These are phyloP conservation scores for Echites panduratus DNA, from an alignment of 257 asterid species.

Conservation along the genomic window DNA sequence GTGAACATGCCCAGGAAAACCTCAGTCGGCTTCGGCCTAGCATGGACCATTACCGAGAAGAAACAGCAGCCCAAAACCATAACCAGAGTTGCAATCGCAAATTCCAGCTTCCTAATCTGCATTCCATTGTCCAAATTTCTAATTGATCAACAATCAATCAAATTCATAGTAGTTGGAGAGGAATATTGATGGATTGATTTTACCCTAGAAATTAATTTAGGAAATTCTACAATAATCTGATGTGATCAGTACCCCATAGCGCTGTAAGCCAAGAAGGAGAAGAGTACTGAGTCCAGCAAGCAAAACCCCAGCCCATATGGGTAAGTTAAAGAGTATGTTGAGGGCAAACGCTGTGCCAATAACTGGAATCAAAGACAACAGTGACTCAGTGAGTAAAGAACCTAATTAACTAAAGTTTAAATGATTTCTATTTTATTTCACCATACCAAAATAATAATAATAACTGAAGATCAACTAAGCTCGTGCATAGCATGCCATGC, in stretches of 20 bases:
- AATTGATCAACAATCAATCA: too few relatives aligned
- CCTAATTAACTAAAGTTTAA: too few relatives aligned
- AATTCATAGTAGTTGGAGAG: not conserved
- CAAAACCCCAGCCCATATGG: constrained; percentile 89
- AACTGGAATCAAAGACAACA: constrained; percentile 26
- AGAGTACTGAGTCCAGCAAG: constrained; percentile 85
- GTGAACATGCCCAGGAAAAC: constrained; percentile 64
- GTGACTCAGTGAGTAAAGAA: too few relatives aligned
- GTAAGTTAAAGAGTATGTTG: constrained; percentile 72
- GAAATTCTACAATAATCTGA: not conserved
- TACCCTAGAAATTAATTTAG: not conserved
- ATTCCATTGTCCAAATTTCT: not conserved
- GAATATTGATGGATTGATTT: not conserved
- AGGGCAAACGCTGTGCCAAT: constrained; percentile 97
- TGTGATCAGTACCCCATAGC: constrained; percentile 45
- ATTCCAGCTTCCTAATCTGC: constrained; percentile 86
- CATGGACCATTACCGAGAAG: constrained; percentile 64
- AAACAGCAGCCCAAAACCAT: constrained; percentile 69
- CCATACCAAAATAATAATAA: too few relatives aligned
- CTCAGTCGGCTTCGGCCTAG: constrained; percentile 56
- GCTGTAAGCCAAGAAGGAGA: constrained; percentile 72
- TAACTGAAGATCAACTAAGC: too few relatives aligned
- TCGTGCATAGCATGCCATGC: too few relatives aligned
- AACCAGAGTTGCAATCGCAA: constrained; percentile 59
- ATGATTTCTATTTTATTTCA: too few relatives aligned